These are phyloP conservation scores for Periglandula ipomoeae DNA, from an alignment of 2,329 filamentous ascomycete genomes.

Conservation along the genomic window DNA sequence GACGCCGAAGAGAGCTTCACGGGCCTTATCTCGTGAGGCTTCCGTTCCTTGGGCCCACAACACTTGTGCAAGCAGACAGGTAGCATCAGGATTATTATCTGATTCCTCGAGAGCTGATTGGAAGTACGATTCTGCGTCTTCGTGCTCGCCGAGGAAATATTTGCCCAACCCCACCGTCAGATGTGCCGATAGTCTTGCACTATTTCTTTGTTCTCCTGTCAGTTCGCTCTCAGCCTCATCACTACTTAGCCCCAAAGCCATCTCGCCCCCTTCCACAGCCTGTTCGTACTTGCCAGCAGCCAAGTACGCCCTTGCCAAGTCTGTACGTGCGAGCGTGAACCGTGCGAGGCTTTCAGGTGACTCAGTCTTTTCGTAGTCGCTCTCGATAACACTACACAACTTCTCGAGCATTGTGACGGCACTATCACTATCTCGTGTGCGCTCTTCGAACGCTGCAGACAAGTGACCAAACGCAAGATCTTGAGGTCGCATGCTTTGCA, in stretches of 20 bases:
- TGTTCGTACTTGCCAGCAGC: conserved; percentile 54
- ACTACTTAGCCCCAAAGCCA: conserved; percentile 67
- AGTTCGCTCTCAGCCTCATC: conserved; percentile 62
- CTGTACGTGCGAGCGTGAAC: conserved; percentile 77
- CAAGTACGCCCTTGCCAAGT: conserved; percentile 77
- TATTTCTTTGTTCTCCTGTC: conserved; percentile 53
- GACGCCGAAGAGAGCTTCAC: conserved; percentile 70
- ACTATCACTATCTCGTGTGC: conserved; percentile 57
- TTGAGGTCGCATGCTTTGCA: conserved; percentile 60
- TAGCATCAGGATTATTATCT: conserved; percentile 66
- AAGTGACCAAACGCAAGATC: conserved; percentile 71
- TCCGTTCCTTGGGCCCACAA: conserved; percentile 82
- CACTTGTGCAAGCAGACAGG: conserved; percentile 81
- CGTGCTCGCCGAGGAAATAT: conserved; percentile 59
- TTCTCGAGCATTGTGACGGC: conserved; percentile 55
- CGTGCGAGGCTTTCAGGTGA: conserved; percentile 61
- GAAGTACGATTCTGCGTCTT: conserved; percentile 70
- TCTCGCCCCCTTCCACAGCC: conserved; percentile 72
- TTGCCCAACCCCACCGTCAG: conserved; percentile 77
- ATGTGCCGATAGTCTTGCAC: conserved; percentile 72
- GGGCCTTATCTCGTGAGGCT: conserved; percentile 64
- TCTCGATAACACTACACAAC: conserved; percentile 63
- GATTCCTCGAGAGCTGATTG: conserved; percentile 71
- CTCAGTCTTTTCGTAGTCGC: conserved; percentile 77
- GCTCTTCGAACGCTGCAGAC: conserved; percentile 70